Evolutionary conservation across 495 filamentous ascomycete genomes (phyloP), one percentile per base, ranked within the genome.

Genomic region (Tuber brumale): DNA sequence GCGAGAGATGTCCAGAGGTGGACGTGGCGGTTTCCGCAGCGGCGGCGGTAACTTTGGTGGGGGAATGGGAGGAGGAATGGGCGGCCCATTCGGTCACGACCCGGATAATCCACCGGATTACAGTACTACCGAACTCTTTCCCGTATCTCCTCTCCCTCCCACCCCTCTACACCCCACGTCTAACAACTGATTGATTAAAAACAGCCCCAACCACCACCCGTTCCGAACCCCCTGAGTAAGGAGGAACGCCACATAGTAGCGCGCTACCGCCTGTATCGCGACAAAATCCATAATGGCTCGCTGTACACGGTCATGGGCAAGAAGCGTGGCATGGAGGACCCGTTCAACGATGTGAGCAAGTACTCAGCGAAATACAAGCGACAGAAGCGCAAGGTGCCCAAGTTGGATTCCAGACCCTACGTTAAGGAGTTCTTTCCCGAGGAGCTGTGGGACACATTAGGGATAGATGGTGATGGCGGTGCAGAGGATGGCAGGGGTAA

Each of bases 361-460:
- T 83, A 83, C 66, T 83, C 81, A 5, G 72, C 73, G 31, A 83
- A 80, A 70, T 83, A 83, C 69, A 76, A 77, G 61, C 78, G 76
- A 39, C 74, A 81, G 37, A 73, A 71, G 27, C 74, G 81, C 27
- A 75, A 76, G 27, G 81, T 80, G 6, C 82, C 82, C 8, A 80
- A 83, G 66, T 76, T 83, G 23, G 82, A 83, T 72, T 79, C 82
- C 18, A 71, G 81, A n/a, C 82, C 82, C 23, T 83, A 83, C 71
- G 78, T 83, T 16, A 70, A 78, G 27, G 81, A 83, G 27, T 79
- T 83, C 44, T 83, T 83, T 69, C 82, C 82, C 19, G 51, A 35
- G 37, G 82, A 83, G 39, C 72, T 83, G 16, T 77, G 81, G 66
- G 66, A 72, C 4, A 83, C 78, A 8, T 74, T 83, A 14, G 82